phyloP scores from a whole-genome alignment of 192 early-diverging fungal genomes.

The Backusella psychrophila region DNA sequence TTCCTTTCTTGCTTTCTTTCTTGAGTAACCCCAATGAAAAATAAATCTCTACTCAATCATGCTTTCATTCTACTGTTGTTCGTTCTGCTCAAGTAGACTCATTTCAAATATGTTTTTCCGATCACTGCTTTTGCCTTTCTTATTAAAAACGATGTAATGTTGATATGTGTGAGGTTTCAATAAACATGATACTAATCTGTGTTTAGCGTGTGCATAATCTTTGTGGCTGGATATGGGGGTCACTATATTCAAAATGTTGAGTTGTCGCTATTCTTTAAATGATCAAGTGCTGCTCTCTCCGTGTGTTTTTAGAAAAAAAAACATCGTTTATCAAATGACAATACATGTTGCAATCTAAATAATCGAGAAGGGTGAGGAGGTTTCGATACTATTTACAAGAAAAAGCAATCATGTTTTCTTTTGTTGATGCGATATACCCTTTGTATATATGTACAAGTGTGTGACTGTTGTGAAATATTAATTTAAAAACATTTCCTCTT shows the following conservation, averaged over 20 bases:
- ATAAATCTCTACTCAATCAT: no score
- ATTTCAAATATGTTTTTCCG: conserved; percentile 66
- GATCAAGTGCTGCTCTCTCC: neutral
- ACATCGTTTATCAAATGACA: conserved; percentile 18
- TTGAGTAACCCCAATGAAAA: no score
- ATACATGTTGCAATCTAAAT: neutral
- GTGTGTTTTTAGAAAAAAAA: conserved; percentile 11
- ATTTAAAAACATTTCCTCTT: conserved; percentile 6
- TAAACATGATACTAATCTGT: conserved; percentile 56
- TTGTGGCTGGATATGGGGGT: conserved; percentile 54
- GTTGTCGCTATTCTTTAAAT: conserved; percentile 24
- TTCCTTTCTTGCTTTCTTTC: no score
- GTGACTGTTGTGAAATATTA: neutral
- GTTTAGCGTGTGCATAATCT: conserved; percentile 58
- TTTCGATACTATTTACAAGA: neutral
- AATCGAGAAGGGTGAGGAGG: neutral
- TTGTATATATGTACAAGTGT: neutral
- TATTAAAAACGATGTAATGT: conserved; percentile 59
- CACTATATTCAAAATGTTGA: conserved; percentile 46
- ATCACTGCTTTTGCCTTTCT: conserved; percentile 63
- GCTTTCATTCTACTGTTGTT: conserved; percentile 42
- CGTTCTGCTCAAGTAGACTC: conserved; percentile 59
- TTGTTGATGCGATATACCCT: neutral
- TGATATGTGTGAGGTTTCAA: conserved; percentile 63
- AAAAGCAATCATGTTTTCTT: neutral